Evolutionary conservation across 163 green algal genomes (phyloP).

Genomic region (Chlamydomonas reinhardtii): DNA sequence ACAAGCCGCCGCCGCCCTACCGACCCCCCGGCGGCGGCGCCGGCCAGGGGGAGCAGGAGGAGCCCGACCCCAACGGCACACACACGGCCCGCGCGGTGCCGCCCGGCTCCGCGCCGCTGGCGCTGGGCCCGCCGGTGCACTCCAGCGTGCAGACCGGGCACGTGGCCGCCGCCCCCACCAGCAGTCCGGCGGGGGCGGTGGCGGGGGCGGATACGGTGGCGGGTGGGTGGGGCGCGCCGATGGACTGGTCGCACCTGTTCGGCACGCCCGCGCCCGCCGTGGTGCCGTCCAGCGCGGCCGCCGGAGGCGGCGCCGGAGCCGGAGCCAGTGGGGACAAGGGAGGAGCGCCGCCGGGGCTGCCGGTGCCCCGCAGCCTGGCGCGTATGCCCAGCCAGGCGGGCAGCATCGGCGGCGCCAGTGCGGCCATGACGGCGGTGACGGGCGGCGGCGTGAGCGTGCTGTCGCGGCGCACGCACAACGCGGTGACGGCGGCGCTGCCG

Average conservation of each 20-base stretch:
- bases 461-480: background rate
- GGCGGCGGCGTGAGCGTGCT: background rate
- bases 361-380: background rate
- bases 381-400: background rate
- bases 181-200: background rate
- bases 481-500: constrained; percentile 12
- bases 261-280: background rate
- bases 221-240: background rate
- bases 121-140: constrained; percentile 3
- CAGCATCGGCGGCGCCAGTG: background rate
- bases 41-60: background rate
- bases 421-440: background rate
- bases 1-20: background rate
- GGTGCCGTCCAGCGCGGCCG: background rate
- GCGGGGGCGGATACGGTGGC: no score
- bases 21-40: no score
- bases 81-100: background rate
- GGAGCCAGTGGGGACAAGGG: background rate
- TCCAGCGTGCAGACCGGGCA: constrained; percentile 18
- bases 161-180: background rate
- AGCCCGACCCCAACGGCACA: background rate
- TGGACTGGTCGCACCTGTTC: constrained; percentile 39
- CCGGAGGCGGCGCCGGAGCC: background rate
- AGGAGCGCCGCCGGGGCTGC: no score
- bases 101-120: background rate